These are phyloP conservation scores for Cryoendolithus antarcticus DNA, from an alignment of 2,329 filamentous ascomycete genomes.

Conservation along the genomic window DNA sequence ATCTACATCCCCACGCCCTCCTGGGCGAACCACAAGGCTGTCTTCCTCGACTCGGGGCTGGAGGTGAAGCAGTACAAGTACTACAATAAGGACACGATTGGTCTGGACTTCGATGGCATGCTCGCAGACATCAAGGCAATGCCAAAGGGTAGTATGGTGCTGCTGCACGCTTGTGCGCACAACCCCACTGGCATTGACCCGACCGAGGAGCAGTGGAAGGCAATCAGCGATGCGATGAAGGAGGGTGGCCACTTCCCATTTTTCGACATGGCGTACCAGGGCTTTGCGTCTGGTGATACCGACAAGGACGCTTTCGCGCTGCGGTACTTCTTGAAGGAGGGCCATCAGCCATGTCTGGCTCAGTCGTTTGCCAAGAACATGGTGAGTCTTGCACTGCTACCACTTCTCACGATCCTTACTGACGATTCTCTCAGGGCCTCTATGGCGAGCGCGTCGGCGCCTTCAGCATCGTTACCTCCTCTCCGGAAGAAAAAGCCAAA, in stretches of 20 bases:
- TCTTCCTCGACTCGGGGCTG: slow-evolving; percentile 88
- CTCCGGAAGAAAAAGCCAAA: slow-evolving; percentile 83
- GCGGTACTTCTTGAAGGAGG: slow-evolving; percentile 83
- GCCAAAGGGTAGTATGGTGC: slow-evolving; percentile 73
- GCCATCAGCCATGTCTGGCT: slow-evolving; percentile 74
- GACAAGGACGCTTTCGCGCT: slow-evolving; percentile 89
- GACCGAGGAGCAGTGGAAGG: slow-evolving; percentile 78
- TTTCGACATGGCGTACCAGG: slow-evolving; percentile 99
- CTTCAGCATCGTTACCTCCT: slow-evolving; percentile 81
- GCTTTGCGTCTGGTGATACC: slow-evolving; percentile 86
- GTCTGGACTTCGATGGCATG: slow-evolving; percentile 92
- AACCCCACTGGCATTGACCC: slow-evolving; percentile 97
- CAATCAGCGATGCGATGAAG: slow-evolving; percentile 81
- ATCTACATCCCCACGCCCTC: slow-evolving; percentile 94
- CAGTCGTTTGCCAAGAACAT: slow-evolving; percentile 99
- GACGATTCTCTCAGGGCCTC: slow-evolving; percentile 51
- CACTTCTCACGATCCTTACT: slow-evolving; percentile 3
- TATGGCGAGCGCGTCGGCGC: slow-evolving; percentile 97
- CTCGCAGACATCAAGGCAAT: slow-evolving; percentile 80
- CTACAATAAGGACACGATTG: slow-evolving; percentile 98
- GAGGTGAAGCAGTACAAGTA: slow-evolving; percentile 93
- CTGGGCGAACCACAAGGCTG: slow-evolving; percentile 96
- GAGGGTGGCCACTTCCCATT: slow-evolving; percentile 80
- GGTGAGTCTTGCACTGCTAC: slow-evolving; percentile 37
- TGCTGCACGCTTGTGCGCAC: slow-evolving; percentile 95